Base-by-base conservation (phyloP, 1,139 yeast genomes). In the Scheffersomyces cryptocercus region DNA sequence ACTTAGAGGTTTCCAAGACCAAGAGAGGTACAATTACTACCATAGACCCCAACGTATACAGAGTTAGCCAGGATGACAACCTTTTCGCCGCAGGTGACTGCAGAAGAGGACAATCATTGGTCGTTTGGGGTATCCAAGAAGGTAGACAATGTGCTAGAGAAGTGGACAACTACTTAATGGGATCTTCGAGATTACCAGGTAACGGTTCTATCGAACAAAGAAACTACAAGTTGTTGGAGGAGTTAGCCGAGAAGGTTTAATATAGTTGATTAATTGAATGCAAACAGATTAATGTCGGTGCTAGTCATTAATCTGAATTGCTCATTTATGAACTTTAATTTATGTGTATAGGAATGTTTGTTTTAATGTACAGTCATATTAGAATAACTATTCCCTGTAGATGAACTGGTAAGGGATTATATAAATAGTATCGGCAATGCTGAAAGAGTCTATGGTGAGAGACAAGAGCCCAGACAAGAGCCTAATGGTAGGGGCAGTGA, bases 121-220 rank as follows among this genome's bases (percentile, higher is more conserved):
- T 93, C 65, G 99, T 93, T 46, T 93, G 99, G 98, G 99, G 98
- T 72, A 93, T 93, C 58, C 98, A 93, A 72, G 99, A 93, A 73
- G 99, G 99, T 56, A 84, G 98, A 74, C 97, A 93, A 70, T 88
- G 97, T 79, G 99, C 99, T 34, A 81, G 97, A 56, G 91, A 88
- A 58, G 95, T 93, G 49, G 99, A 93, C 62, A 68, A 75, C 56
- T 87, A 67, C 65, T 76, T 93, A 66, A 83, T 84, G 83, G 90
- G 93, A 29, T 68, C 79, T 49, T 79, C 96, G 30, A 79, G 88
- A 62, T 79, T 93, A 57, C 98, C 99, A 48, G 97, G 96, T 37
- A 88, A 87, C 60, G 99, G 99, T 43, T 85, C 96, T 34, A 86
- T 93, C 60, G 88, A 85, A 55, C 88, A 85, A 68, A 83, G 97